These are phyloP conservation scores for Datisca glomerata DNA, from an alignment of 306 rosid genomes.

Conservation along the genomic window DNA sequence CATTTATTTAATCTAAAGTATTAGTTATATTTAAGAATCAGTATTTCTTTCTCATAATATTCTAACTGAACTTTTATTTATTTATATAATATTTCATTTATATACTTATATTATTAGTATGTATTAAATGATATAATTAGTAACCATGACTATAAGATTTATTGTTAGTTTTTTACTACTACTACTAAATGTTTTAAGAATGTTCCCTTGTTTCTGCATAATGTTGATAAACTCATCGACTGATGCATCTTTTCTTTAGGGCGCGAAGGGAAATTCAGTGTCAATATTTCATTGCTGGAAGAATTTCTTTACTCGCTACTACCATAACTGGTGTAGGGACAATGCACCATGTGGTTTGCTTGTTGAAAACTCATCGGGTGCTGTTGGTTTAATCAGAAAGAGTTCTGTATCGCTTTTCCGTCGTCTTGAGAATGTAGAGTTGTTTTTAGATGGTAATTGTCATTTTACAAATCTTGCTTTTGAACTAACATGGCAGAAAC, in stretches of 20 bases:
- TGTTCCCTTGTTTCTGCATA: too few relatives aligned
- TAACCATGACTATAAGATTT: too few relatives aligned
- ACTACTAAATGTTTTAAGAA: too few relatives aligned
- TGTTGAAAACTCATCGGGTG: slow-evolving; percentile 43
- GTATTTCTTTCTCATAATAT: too few relatives aligned
- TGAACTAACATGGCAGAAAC: not conserved
- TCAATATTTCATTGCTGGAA: slow-evolving; percentile 74
- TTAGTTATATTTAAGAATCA: too few relatives aligned
- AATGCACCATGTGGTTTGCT: slow-evolving; percentile 59
- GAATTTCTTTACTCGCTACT: slow-evolving; percentile 48
- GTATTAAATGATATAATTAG: too few relatives aligned
- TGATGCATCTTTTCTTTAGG: slow-evolving; percentile 29
- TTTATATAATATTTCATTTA: too few relatives aligned
- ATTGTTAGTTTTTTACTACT: too few relatives aligned
- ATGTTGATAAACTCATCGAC: too few relatives aligned
- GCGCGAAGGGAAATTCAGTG: slow-evolving; percentile 33
- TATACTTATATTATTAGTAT: too few relatives aligned
- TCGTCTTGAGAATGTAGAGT: slow-evolving; percentile 70
- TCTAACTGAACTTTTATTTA: too few relatives aligned
- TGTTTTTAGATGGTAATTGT: slow-evolving; percentile 54
- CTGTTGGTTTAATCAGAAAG: slow-evolving; percentile 71
- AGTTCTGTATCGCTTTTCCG: slow-evolving; percentile 69
- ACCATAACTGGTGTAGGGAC: slow-evolving; percentile 81
- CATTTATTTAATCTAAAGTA: too few relatives aligned
- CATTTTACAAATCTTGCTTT: not conserved